A percentile compares a stretch with the other conserved stretches of the same genome.
Evolutionary conservation across 331 rosid species (phyloP).

Genomic region (Spiraea crenata): DNA sequence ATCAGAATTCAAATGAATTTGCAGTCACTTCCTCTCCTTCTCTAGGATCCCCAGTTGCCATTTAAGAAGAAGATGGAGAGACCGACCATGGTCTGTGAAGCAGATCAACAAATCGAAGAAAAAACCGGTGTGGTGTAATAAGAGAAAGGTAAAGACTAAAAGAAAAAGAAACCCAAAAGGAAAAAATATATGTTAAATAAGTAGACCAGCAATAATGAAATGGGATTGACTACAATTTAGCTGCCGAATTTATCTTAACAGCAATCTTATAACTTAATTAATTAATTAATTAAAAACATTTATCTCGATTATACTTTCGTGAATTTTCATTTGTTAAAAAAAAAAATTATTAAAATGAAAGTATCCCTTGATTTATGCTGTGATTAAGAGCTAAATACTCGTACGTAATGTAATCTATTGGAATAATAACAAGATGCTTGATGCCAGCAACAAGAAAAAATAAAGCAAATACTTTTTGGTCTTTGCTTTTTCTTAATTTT

Average conservation of each 20-base stretch:
- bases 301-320: too few relatives aligned
- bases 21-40: constrained; percentile 11
- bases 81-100: constrained; percentile 50
- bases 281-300: too few relatives aligned
- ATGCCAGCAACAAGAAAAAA: constrained; percentile 9
- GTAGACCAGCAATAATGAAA: neutral
- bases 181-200: neutral
- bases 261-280: too few relatives aligned
- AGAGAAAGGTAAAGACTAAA: constrained; percentile 61
- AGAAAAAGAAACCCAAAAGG: constrained; percentile 7
- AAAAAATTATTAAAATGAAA: too few relatives aligned
- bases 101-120: constrained; percentile 95
- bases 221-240: constrained; percentile 1
- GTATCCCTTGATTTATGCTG: neutral
- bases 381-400: constrained; percentile 1
- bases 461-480: neutral
- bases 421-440: constrained; percentile 14
- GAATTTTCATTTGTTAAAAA: too few relatives aligned
- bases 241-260: neutral
- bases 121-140: constrained; percentile 46
- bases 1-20: constrained; percentile 22
- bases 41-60: constrained; percentile 47
- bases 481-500: neutral
- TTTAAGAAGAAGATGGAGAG: constrained; percentile 65
- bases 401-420: constrained; percentile 7